Base-by-base conservation (phyloP, 805 yeast genomes). In the Citeromyces nyonsensis region DNA sequence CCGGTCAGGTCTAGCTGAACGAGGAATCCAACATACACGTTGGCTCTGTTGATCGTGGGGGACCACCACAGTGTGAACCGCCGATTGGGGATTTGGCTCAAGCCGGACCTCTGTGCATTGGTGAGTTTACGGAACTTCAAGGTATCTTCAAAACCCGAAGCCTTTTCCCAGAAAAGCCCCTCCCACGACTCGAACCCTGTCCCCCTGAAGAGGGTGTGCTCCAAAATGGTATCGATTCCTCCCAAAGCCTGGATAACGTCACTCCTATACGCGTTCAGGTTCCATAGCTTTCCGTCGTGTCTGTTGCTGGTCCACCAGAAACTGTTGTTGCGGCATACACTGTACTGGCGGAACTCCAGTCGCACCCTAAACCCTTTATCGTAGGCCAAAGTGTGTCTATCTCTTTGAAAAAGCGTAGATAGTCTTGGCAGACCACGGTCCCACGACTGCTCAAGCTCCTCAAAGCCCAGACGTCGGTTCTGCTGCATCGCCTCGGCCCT, bases 11-110 rank as follows among this genome's bases (percentile, higher is more conserved):
- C 99, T 29, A 91, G 62, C 51, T 91, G 99, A 20, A 91, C 98
- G 47, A 86, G 63, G 59, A 91, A 91, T 18, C 99, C 99, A 36
- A 91, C 96, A 48, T 91, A 91, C 15, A 91, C 97, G 48, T 91
- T 91, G 5, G 98, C 98, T 40, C 99, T 69, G 47, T 91, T 91
- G 44, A 91, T 91, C 0, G 99, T 91, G 5, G 99, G 99, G 0
- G 96, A 85, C 99, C 99, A 91, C 99, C 99, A 91, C 22, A 91
- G 59, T 0, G 98, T 91, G 49, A 91, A 91, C 30, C 99, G 69
- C 51, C 99, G 76, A 49, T 91, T 91, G 3, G 99, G 99, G 46
- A 91, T 88, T 57, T 91, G 99, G 47, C 93, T 82, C 41, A 91
- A 66, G 49, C 99, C 99, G 4, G 95, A 78, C 46, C 98, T 65